A percentile compares a stretch with the other conserved stretches of the same genome.
These are phyloP conservation scores for Paramecium sonneborni DNA, from an alignment of 73 alveolate species.

Conservation along the genomic window DNA sequence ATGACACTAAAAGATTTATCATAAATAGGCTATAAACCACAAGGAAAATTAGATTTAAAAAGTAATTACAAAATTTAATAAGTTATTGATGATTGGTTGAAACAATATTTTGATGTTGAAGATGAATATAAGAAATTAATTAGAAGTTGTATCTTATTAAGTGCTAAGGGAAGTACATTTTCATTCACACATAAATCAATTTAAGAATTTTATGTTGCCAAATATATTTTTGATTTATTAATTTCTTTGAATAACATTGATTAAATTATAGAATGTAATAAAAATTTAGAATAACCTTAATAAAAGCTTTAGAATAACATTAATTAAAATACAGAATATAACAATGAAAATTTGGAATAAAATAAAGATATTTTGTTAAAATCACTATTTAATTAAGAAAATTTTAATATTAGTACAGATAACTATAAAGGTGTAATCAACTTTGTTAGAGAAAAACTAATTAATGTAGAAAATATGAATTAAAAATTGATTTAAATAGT, in stretches of 20 bases:
- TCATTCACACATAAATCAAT: slow-evolving; percentile 33
- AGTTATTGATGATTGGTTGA: neutral
- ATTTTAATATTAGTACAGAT: neutral
- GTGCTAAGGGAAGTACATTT: neutral
- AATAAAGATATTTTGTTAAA: neutral
- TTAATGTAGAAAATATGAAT: neutral
- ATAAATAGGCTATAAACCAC: neutral
- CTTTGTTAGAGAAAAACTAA: neutral
- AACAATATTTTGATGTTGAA: slow-evolving; percentile 11
- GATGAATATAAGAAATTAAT: neutral
- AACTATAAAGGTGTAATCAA: neutral
- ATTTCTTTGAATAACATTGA: neutral
- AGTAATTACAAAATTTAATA: neutral
- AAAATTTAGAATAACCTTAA: no score
- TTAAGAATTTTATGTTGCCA: slow-evolving; percentile 3
- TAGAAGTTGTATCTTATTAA: neutral
- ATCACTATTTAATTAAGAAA: neutral
- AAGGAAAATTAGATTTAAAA: neutral
- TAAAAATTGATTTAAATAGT: neutral
- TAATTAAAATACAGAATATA: no score
- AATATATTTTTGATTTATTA: neutral
- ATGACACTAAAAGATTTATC: neutral
- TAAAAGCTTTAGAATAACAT: no score
- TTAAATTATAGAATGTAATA: no score
- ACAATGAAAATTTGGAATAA: neutral